Percentiles rank a stretch among this genome's conserved stretches.
These are phyloP conservation scores for Mycena crocata DNA, from an alignment of 768 basidiomycete genomes.

Conservation along the genomic window DNA sequence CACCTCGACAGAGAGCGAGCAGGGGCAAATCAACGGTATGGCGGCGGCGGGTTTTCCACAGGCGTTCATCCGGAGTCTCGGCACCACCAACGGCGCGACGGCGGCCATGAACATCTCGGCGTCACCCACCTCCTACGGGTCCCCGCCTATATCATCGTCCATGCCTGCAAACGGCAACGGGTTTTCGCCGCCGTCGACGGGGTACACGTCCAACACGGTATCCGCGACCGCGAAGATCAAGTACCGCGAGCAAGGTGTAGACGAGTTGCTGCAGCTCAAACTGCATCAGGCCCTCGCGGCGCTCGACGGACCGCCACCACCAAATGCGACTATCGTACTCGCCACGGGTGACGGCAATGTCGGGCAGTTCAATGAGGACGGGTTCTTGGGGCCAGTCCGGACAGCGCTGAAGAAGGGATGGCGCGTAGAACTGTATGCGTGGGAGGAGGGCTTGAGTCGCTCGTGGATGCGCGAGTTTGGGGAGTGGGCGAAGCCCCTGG, in stretches of 20 bases:
- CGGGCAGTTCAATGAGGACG: slow-evolving; percentile 92
- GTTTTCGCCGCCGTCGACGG: slow-evolving; percentile 18
- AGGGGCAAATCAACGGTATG: slow-evolving; percentile 42
- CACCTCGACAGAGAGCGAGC: slow-evolving; percentile 40
- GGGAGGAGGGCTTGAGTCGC: slow-evolving; percentile 85
- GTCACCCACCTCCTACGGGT: slow-evolving; percentile 26
- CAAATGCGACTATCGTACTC: slow-evolving; percentile 84
- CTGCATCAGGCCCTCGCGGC: slow-evolving; percentile 87
- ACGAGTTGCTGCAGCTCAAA: slow-evolving; percentile 94
- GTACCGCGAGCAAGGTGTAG: slow-evolving; percentile 93
- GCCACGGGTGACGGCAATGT: slow-evolving; percentile 96
- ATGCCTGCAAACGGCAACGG: slow-evolving; percentile 29
- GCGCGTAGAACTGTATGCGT: slow-evolving; percentile 95
- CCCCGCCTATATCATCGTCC: slow-evolving; percentile 32
- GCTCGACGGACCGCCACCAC: slow-evolving; percentile 69
- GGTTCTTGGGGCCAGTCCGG: slow-evolving; percentile 89
- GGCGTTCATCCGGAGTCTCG: slow-evolving; percentile 40
- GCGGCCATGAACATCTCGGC: slow-evolving; percentile 17
- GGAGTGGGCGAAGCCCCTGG: slow-evolving; percentile 50
- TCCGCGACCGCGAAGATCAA: slow-evolving; percentile 55
- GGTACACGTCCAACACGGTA: slow-evolving; percentile 2
- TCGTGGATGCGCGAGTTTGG: slow-evolving; percentile 84
- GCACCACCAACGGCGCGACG: neutral
- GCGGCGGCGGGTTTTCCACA: slow-evolving; percentile 40
- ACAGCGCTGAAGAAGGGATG: slow-evolving; percentile 91